Evolutionary conservation across 2,329 filamentous ascomycete genomes (phyloP).

Genomic region (Biscogniauxia mediterranea): DNA sequence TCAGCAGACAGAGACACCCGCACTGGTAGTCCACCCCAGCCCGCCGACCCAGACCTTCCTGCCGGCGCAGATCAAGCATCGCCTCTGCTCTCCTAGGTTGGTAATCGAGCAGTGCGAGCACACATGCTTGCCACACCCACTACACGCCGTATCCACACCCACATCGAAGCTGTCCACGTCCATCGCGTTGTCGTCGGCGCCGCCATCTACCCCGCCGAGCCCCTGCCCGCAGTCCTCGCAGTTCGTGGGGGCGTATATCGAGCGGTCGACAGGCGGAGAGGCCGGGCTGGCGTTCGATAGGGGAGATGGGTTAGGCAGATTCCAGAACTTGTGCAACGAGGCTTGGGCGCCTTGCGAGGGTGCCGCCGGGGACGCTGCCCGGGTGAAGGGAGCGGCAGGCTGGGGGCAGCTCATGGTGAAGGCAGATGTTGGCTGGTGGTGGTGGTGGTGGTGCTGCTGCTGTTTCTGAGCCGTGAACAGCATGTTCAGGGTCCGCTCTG

Average conservation of each 20-base stretch:
- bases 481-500: conserved; percentile 57
- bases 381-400: conserved; percentile 1
- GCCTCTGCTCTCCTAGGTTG: conserved; percentile 52
- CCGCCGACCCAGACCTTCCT: conserved; percentile 26
- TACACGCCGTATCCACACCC: conserved; percentile 41
- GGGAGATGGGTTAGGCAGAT: conserved; percentile 41
- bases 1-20: neutral
- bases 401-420: no score
- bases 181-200: conserved; percentile 40
- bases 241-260: conserved; percentile 31
- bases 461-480: conserved; percentile 55
- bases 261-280: conserved; percentile 6
- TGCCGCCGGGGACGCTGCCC: neutral
- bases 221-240: conserved; percentile 55
- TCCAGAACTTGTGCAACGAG: conserved; percentile 62
- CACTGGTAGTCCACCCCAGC: neutral
- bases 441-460: conserved; percentile 18
- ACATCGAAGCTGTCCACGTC: conserved; percentile 38
- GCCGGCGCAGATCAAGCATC: conserved; percentile 53
- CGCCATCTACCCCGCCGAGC: conserved; percentile 21
- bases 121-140: conserved; percentile 52
- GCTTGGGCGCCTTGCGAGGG: conserved; percentile 38
- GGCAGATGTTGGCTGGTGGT: conserved; percentile 12
- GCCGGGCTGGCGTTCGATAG: conserved; percentile 22
- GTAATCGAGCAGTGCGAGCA: conserved; percentile 60